Conservation (phyloP, 169 alveolate species). For the Plasmodium malariae region DNA sequence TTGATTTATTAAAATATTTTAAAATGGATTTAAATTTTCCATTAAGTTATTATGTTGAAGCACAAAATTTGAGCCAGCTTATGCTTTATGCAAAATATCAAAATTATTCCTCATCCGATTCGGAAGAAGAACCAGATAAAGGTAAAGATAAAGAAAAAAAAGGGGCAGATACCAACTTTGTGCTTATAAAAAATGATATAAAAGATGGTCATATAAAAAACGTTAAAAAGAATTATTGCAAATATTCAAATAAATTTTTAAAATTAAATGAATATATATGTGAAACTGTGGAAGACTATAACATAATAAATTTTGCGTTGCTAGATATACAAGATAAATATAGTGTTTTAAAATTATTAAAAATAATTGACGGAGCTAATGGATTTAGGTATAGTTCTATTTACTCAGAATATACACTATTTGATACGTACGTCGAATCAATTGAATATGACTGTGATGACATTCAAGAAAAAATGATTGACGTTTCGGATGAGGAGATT, state of each 20-base stretch:
- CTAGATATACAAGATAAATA: conserved; percentile 89
- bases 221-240: conserved; percentile 42
- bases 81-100: conserved; percentile 50
- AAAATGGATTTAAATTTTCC: conserved; percentile 82
- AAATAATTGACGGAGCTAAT: conserved; percentile 87
- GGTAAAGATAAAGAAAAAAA: conserved; percentile 7
- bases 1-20: conserved; percentile 88
- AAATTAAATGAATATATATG: conserved; percentile 80
- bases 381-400: conserved; percentile 86
- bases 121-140: conserved; percentile 21
- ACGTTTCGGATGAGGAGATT: conserved; percentile 78
- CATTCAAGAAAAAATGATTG: conserved; percentile 74
- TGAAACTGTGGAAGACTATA: conserved; percentile 85
- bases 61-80: conserved; percentile 61
- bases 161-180: neutral
- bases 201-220: conserved; percentile 21
- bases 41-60: conserved; percentile 65
- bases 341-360: conserved; percentile 85
- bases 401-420: conserved; percentile 43
- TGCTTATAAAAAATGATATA: conserved; percentile 4
- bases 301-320: conserved; percentile 84
- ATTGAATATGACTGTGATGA: conserved; percentile 80
- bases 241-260: conserved; percentile 79
- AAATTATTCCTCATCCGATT: conserved; percentile 49
- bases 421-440: conserved; percentile 79